phyloP scores from a whole-genome alignment of 176 grass and related monocot genomes.

The Rhynchospora tenuis region DNA sequence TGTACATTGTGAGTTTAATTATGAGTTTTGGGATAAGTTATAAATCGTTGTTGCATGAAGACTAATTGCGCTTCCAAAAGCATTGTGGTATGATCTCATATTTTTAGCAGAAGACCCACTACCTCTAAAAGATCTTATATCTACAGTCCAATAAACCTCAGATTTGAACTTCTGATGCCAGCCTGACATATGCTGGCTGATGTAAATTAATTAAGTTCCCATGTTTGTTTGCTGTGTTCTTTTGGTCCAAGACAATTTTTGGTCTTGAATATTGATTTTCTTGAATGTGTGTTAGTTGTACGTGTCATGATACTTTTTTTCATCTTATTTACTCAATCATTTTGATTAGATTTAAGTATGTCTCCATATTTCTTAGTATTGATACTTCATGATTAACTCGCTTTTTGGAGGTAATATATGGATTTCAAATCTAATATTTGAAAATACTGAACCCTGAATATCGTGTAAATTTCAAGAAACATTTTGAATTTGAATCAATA shows the following conservation, averaged over 20 bases:
- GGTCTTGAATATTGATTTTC: neutral
- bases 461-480: neutral
- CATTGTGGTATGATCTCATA: neutral
- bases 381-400: neutral
- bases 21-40: neutral
- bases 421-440: neutral
- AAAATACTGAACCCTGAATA: neutral
- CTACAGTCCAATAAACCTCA: neutral
- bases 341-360: neutral
- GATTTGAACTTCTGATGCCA: neutral
- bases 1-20: conserved; percentile 19
- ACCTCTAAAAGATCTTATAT: neutral
- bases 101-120: neutral
- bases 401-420: neutral
- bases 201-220: no score
- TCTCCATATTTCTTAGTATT: neutral
- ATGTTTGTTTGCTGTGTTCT: neutral
- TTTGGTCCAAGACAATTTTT: neutral
- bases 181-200: neutral
- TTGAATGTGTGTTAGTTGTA: neutral
- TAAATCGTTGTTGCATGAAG: neutral
- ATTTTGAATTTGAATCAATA: neutral
- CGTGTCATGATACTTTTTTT: neutral
- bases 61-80: neutral
- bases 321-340: neutral